phyloP scores from a whole-genome alignment of 352 stramenopile genomes.

The Globisporangium canariense region DNA sequence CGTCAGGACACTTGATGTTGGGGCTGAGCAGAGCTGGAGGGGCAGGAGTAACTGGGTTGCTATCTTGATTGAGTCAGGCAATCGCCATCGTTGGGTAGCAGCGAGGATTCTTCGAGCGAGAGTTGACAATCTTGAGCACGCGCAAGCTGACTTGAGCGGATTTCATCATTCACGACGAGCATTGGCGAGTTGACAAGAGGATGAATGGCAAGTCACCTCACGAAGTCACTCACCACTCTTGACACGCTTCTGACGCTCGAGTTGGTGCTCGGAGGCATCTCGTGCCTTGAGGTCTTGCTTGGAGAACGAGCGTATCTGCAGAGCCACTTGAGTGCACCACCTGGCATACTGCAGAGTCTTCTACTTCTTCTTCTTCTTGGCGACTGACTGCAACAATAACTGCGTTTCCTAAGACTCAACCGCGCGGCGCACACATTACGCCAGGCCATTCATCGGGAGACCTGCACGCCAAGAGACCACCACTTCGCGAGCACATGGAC shows the following conservation, averaged over 20 bases:
- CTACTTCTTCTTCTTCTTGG: neutral
- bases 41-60: neutral
- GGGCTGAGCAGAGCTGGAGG: neutral
- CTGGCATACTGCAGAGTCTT: neutral
- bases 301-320: neutral
- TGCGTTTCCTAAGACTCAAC: neutral
- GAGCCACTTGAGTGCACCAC: conserved; percentile 10
- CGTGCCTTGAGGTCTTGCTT: neutral
- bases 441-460: neutral
- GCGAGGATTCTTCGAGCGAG: no score
- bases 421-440: neutral
- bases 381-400: neutral
- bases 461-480: conserved; percentile 6
- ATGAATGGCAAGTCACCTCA: neutral
- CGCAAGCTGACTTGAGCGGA: neutral
- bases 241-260: no score
- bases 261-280: neutral
- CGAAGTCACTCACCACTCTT: neutral
- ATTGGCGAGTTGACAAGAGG: neutral
- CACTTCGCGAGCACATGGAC: neutral
- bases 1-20: neutral
- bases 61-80: no score
- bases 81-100: no score
- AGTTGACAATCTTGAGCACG: no score
- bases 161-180: neutral